Evolutionary conservation across 176 grass and related monocot species (phyloP), one percentile per base, ranked within the genome.

Genomic region (Rhynchospora breviuscula): DNA sequence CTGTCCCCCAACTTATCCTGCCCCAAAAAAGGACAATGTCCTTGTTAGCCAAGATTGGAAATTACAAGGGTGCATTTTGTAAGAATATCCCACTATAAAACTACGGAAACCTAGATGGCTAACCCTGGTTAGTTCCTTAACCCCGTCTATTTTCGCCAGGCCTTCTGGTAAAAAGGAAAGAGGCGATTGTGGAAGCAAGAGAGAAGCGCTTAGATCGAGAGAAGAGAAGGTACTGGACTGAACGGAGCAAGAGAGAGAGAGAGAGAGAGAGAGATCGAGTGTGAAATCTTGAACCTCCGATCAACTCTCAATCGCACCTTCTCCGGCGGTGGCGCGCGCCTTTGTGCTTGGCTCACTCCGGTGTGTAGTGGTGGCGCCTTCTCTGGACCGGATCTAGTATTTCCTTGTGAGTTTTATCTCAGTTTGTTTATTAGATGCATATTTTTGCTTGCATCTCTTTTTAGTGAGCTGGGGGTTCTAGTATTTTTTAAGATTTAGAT

Each of bases 61-160:
- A 86, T 0, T 21, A 53, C 0, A 1, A 66, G 84, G 87, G 19
- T 0, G 2, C 2, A 0, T 10, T n/a, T 4, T 11, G 71, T 1
- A 84, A 93, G 79, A 63, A 2, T 0, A 7, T 2, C 31, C 5
- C 58, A 59, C 84, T 93, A 89, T 85, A 93, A 89, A 57, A 21
- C 0, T 0, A 33, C 46, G 58, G 8, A 26, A 83, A 65, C 52
- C 52, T 61, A 23, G 49, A 58, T 84, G 17, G 23, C 26, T 81
- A 91, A 93, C 91, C 81, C 76, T 77, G 91, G 89, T 79, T 96
- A 89, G 74, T 72, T 54, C 18, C 22, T 81, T 85, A 88, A 93
- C 90, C 88, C 87, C 89, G 84, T 87, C 94, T 44, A 19, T 88
- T 78, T 65, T 15, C 75, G 85, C 15, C 79, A 48, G 21, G 19